Percentiles rank a stretch among this genome's conserved stretches.
These are phyloP conservation scores for Cordia subcordata DNA, from an alignment of 257 asterid genomes.

Conservation along the genomic window DNA sequence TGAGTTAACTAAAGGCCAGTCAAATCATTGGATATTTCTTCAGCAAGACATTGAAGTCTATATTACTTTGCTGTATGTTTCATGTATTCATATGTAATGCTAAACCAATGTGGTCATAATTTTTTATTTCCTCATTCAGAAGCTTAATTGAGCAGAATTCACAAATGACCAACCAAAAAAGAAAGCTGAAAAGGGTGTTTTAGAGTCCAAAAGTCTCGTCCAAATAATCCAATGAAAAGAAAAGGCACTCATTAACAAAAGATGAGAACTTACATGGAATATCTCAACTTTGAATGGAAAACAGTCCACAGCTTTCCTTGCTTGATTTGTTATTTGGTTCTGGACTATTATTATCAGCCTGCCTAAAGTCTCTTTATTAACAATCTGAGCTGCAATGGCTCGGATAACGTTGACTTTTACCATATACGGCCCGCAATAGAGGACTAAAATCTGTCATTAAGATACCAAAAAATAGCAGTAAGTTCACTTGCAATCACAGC, in stretches of 20 bases:
- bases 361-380: slow-evolving; percentile 40
- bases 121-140: no score
- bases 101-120: no score
- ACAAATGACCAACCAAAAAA: no score
- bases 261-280: slow-evolving; percentile 52
- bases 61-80: no score
- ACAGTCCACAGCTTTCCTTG: slow-evolving; percentile 52
- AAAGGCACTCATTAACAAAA: neutral
- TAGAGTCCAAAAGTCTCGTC: no score
- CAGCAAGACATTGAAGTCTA: no score
- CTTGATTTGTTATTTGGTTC: slow-evolving; percentile 59
- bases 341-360: slow-evolving; percentile 63
- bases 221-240: no score
- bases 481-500: slow-evolving; percentile 3
- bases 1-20: no score
- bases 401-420: slow-evolving; percentile 61
- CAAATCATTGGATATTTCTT: no score
- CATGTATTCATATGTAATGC: no score
- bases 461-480: slow-evolving; percentile 14
- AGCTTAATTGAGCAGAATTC: no score
- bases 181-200: no score
- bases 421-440: slow-evolving; percentile 42
- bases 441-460: slow-evolving; percentile 50
- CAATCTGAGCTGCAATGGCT: slow-evolving; percentile 28
- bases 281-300: slow-evolving; percentile 63